Base-by-base conservation (phyloP, 2,329 filamentous ascomycete genomes). In the Ascochyta fabae region DNA sequence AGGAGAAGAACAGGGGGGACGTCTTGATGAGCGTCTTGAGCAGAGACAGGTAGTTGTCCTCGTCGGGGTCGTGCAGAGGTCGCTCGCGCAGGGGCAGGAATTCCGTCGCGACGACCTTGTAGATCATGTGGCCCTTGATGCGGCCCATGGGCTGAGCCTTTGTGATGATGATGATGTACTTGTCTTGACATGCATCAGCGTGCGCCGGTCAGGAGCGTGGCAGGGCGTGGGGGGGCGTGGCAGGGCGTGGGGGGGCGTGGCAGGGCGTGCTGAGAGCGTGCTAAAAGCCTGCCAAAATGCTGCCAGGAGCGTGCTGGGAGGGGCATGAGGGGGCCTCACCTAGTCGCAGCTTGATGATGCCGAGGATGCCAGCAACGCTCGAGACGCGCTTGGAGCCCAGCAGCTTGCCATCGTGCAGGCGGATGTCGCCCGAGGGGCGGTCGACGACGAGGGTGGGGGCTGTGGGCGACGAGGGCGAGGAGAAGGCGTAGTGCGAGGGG, bases 1-100 rank as follows among this genome's bases (percentile, higher is more conserved):
- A 99, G 53, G 95, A 98, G 72, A 97, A 99, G 83, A 96, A 98
- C 88, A 98, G 92, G 8, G 94, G 92, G 0, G 90, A 91, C 12
- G 86, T 88, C 74, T 90, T 89, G 66, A 99, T 84, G 60, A 95
- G 87, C 43, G 84, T 86, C 76, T 92, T 92, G 66, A 99, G 85
- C 49, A 98, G 83, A 45, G 82, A 79, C 50, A 98, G 84, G 76
- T 97, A 98, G 66, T 87, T 90, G 77, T 98, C 94, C 81, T 99
- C 95, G 74, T 99, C 95, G 40, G 88, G 86, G 72, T 99, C 95
- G 77, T 90, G 91, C 59, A 98, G 86, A 64, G 91, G 89, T 64
- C 92, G 89, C 79, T 98, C 95, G 77, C 93, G 92, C 73, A 99
- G 86, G 41, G 95, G 93, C 33, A 99, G 84, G 75, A 99, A 92